Evolutionary conservation across 768 basidiomycete genomes (phyloP).

Genomic region (Pleurotus tuber-regium): DNA sequence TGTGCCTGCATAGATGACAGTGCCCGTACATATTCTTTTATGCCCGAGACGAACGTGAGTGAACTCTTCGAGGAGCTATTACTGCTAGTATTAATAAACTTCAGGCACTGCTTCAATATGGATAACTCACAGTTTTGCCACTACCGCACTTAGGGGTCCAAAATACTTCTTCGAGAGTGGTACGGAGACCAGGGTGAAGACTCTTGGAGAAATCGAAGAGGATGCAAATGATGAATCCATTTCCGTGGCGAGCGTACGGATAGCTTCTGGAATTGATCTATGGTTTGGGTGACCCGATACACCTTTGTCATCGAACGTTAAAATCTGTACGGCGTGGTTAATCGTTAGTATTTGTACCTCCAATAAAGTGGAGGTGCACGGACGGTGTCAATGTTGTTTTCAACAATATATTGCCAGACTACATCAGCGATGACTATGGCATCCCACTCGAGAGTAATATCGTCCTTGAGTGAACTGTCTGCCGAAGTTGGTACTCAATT

Average conservation of each 20-base stretch:
- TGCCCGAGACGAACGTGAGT: constrained; percentile 56
- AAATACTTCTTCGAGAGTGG: constrained; percentile 60
- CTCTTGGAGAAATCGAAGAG: constrained; percentile 20
- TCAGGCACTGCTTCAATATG: neutral
- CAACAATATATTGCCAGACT: constrained; percentile 54
- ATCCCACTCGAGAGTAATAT: constrained; percentile 68
- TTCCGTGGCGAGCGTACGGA: constrained; percentile 37
- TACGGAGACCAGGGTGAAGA: constrained; percentile 63
- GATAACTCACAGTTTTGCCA: constrained; percentile 41
- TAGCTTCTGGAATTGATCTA: constrained; percentile 61
- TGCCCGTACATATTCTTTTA: constrained; percentile 52
- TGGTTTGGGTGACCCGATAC: constrained; percentile 91
- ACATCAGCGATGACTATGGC: constrained; percentile 53
- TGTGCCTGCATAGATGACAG: constrained; percentile 73
- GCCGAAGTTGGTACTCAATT: constrained; percentile 10
- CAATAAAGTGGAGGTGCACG: constrained; percentile 24
- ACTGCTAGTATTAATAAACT: neutral
- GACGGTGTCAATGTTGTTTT: constrained; percentile 64
- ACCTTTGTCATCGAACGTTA: constrained; percentile 80
- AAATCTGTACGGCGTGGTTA: constrained; percentile 47
- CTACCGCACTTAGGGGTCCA: constrained; percentile 47
- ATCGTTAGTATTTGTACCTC: no score
- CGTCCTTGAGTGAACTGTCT: constrained; percentile 65
- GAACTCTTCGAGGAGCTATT: neutral
- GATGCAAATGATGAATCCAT: neutral